phyloP scores from a whole-genome alignment of 2,329 filamentous ascomycete genomes.

The Ophiocordyceps robertsii region DNA sequence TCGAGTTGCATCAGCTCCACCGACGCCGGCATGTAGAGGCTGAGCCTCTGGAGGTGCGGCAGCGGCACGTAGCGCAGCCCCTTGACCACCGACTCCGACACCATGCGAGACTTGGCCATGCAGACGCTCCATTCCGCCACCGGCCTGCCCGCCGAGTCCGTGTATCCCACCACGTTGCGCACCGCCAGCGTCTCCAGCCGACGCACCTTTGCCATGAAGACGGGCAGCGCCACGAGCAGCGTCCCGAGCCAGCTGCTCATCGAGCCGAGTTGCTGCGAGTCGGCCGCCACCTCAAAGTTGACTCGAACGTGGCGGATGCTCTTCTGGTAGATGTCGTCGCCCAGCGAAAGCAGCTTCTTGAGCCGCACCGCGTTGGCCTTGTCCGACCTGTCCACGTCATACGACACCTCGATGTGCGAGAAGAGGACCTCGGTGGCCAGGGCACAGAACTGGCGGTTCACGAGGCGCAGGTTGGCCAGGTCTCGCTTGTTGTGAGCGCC shows the following conservation, averaged over 20 bases:
- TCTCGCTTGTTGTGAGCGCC: not conserved
- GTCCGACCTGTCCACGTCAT: no score
- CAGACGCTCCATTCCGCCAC: not conserved
- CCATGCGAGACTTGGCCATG: not conserved
- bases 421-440: not conserved
- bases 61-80: not conserved
- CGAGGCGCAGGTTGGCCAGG: not conserved
- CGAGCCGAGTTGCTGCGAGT: not conserved
- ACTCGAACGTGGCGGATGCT: not conserved
- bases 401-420: not conserved
- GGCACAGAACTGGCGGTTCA: not conserved
- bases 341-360: no score
- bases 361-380: no score
- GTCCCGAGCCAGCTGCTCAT: not conserved
- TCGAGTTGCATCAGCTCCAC: not conserved
- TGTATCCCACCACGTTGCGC: not conserved
- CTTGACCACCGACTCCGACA: not conserved
- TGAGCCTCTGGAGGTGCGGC: not conserved
- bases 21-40: not conserved
- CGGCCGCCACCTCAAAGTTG: not conserved
- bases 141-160: not conserved
- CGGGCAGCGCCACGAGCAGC: not conserved
- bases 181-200: not conserved
- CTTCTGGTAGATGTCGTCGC: not conserved
- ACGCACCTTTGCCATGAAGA: not conserved